Conservation (phyloP, 1,284 basidiomycete species). For the Puccinia novopanici region DNA sequence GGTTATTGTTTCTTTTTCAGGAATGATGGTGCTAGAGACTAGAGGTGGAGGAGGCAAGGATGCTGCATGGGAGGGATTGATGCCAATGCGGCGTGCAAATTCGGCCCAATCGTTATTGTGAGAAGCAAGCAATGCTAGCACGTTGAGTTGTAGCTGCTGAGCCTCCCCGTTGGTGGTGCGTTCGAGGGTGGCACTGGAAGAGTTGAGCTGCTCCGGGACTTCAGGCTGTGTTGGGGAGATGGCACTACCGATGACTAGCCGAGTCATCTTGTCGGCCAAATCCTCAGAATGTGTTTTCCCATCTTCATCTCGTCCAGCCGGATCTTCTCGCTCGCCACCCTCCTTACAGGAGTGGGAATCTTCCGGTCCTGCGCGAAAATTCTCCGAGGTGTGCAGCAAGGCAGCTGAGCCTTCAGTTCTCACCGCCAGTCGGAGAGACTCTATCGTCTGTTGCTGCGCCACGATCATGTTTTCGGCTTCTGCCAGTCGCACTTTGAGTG, state of each 20-base stretch:
- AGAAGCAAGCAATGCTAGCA: constrained; percentile 14
- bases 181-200: not conserved
- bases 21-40: constrained; percentile 41
- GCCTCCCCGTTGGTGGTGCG: constrained; percentile 12
- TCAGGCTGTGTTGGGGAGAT: constrained; percentile 33
- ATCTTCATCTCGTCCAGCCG: constrained; percentile 9
- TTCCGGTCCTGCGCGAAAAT: not conserved
- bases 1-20: constrained; percentile 25
- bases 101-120: constrained; percentile 27
- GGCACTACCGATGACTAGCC: constrained; percentile 42
- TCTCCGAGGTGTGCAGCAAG: not conserved
- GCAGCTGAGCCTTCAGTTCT: not conserved
- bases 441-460: constrained; percentile 35
- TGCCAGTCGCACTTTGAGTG: constrained; percentile 11
- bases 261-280: constrained; percentile 43
- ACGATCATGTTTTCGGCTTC: constrained; percentile 47
- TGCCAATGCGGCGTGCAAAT: constrained; percentile 18
- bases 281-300: constrained; percentile 26
- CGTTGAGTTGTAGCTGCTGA: constrained; percentile 13
- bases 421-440: constrained; percentile 6
- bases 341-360: not conserved
- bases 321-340: not conserved
- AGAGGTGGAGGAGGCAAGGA: constrained; percentile 11
- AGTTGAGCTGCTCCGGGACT: constrained; percentile 2
- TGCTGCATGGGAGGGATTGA: constrained; percentile 4